phyloP scores from a whole-genome alignment of 2,329 filamentous ascomycete species.

The Colletotrichum horii region DNA sequence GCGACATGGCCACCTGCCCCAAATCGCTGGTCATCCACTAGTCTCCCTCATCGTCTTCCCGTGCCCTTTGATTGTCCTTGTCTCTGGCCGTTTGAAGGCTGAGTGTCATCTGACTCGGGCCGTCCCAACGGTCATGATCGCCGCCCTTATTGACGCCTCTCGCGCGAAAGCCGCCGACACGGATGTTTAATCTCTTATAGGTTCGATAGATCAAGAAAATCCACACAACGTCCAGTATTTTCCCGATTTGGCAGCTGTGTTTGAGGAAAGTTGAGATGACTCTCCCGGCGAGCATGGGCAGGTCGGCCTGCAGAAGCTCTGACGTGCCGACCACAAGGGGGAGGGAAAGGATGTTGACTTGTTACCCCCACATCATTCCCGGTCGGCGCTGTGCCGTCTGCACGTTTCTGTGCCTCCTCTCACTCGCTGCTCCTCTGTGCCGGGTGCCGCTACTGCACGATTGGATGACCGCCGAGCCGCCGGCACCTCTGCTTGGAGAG shows the following conservation, averaged over 20 bases:
- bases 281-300: neutral
- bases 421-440: neutral
- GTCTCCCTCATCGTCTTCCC: neutral
- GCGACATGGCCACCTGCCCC: neutral
- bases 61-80: neutral
- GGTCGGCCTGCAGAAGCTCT: neutral
- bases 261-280: neutral
- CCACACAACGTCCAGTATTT: neutral
- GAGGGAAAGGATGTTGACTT: neutral
- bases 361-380: neutral
- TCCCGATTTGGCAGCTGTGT: neutral
- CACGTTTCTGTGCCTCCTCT: neutral
- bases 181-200: neutral
- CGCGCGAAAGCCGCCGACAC: neutral
- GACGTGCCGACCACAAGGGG: neutral
- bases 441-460: neutral
- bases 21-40: neutral
- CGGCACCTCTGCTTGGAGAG: neutral
- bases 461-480: neutral
- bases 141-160: neutral
- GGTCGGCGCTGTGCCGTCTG: conserved; percentile 7
- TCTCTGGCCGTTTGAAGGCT: neutral
- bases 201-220: neutral
- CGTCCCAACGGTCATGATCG: neutral
- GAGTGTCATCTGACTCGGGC: neutral